Conservation (phyloP, 2,329 filamentous ascomycete species). For the Diaporthe sp. region DNA sequence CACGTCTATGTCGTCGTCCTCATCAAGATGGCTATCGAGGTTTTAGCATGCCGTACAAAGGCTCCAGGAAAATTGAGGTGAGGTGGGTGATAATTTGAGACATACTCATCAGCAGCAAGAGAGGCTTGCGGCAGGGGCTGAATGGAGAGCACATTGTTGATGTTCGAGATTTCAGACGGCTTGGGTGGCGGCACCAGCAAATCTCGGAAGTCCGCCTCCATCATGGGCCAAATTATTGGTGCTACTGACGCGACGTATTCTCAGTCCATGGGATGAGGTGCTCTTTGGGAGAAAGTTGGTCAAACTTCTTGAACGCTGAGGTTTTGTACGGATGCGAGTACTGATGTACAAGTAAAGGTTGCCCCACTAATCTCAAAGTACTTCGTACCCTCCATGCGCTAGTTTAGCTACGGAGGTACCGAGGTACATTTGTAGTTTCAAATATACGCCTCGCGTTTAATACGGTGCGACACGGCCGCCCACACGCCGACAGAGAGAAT, state of each 20-base stretch:
- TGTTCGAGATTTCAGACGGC: slow-evolving; percentile 34
- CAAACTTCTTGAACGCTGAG: background rate
- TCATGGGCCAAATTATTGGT: background rate
- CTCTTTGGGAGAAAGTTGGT: background rate
- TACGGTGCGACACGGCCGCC: background rate
- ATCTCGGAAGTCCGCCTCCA: slow-evolving; percentile 38
- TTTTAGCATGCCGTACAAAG: background rate
- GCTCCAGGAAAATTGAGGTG: background rate
- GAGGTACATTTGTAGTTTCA: background rate
- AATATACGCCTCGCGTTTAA: background rate
- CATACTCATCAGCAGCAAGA: slow-evolving; percentile 33
- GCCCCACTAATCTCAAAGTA: slow-evolving; percentile 12
- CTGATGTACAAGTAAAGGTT: background rate
- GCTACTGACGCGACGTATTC: background rate
- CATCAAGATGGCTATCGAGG: slow-evolving; percentile 32
- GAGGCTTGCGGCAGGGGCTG: slow-evolving; percentile 27
- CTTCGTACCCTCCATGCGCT: background rate
- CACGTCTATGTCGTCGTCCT: slow-evolving; percentile 44
- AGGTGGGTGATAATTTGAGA: background rate
- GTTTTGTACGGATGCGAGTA: background rate
- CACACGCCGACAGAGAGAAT: background rate
- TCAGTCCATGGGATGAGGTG: slow-evolving; percentile 15
- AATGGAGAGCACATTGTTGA: slow-evolving; percentile 38
- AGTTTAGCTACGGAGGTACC: background rate
- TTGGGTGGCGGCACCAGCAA: slow-evolving; percentile 22